Evolutionary conservation across 768 basidiomycete species (phyloP).

Genomic region (Russula emetica): DNA sequence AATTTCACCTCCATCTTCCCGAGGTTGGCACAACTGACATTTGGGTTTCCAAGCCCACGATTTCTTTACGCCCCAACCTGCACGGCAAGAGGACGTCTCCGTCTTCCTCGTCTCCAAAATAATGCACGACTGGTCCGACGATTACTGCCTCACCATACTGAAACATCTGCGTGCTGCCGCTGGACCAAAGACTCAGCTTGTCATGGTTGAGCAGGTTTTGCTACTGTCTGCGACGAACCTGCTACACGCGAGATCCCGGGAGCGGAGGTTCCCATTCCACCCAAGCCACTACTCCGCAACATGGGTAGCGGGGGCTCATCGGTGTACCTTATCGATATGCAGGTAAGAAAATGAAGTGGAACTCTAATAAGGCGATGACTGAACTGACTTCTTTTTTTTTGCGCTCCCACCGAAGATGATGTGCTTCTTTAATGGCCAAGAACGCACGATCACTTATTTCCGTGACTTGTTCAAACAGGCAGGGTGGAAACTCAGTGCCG

Average conservation of each 20-base stretch:
- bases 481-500: background rate
- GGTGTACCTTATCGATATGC: conserved; percentile 26
- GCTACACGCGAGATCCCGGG: conserved; percentile 22
- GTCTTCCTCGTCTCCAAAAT: conserved; percentile 3
- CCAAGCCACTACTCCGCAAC: conserved; percentile 30
- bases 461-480: conserved; percentile 8
- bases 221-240: conserved; percentile 30
- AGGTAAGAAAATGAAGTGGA: conserved; percentile 14
- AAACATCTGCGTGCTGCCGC: conserved; percentile 21
- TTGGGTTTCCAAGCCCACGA: background rate
- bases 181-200: conserved; percentile 29
- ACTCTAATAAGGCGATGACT: background rate
- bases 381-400: background rate
- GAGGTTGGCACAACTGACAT: background rate
- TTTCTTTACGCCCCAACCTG: conserved; percentile 10
- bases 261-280: conserved; percentile 18
- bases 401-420: conserved; percentile 2
- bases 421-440: conserved; percentile 5
- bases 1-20: background rate
- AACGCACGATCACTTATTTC: conserved; percentile 8
- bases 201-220: conserved; percentile 31
- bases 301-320: conserved; percentile 25
- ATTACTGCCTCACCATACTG: conserved; percentile 25
- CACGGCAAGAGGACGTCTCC: conserved; percentile 1
- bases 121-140: conserved; percentile 33